Percentiles rank a stretch among this genome's conserved stretches.
Evolutionary conservation across 176 grass and related monocot species (phyloP).

Genomic region (Puya raimondii): DNA sequence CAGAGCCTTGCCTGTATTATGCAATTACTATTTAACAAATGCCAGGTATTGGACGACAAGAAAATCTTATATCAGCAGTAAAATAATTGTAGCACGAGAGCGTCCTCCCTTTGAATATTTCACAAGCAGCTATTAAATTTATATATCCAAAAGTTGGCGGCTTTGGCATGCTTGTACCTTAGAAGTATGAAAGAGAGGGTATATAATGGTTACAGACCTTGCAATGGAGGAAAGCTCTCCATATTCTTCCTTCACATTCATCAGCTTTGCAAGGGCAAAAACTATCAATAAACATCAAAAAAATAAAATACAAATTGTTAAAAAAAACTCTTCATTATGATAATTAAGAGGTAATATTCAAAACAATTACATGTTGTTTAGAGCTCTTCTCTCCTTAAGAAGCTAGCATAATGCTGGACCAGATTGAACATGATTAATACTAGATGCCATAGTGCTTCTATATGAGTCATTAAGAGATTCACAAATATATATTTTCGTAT

Average conservation of each 20-base stretch:
- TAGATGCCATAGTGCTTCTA: too few relatives aligned
- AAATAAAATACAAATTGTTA: constrained; percentile 1
- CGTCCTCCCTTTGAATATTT: background rate
- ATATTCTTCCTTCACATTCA: constrained; percentile 85
- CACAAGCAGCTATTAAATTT: constrained; percentile 9
- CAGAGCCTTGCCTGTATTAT: constrained; percentile 75
- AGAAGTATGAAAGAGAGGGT: background rate
- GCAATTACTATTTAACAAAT: constrained; percentile 13
- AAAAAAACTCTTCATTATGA: constrained; percentile 4
- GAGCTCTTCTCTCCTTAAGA: background rate
- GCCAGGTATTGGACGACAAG: constrained; percentile 13
- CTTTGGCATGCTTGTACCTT: background rate
- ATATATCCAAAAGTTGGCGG: constrained; percentile 1
- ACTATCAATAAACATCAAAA: constrained; percentile 28
- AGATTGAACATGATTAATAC: too few relatives aligned
- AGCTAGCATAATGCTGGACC: background rate
- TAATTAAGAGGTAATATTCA: background rate
- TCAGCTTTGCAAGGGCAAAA: constrained; percentile 86
- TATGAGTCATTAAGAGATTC: too few relatives aligned
- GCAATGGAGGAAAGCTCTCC: constrained; percentile 81
- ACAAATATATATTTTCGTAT: too few relatives aligned
- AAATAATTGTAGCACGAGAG: background rate
- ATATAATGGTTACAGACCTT: constrained; percentile 36
- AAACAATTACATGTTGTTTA: constrained; percentile 10
- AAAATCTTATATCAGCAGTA: constrained; percentile 1